Percentiles rank a stretch among this genome's conserved stretches.
phyloP scores from a whole-genome alignment of 2,329 filamentous ascomycete genomes.

The Ascochyta rabiei region DNA sequence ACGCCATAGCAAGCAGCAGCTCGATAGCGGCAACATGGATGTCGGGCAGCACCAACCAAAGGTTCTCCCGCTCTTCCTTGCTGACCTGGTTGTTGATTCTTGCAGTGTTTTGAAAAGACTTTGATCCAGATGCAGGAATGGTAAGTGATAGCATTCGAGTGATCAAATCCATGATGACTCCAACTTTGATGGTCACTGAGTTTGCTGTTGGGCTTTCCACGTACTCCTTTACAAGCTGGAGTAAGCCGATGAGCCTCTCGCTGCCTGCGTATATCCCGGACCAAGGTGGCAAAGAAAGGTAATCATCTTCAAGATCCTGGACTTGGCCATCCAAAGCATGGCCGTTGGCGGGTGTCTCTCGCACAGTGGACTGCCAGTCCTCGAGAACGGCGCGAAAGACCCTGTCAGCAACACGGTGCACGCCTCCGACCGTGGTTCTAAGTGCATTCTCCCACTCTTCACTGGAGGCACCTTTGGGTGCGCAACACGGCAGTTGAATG shows the following conservation, averaged over 20 bases:
- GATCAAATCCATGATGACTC: constrained; percentile 70
- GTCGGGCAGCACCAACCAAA: constrained; percentile 74
- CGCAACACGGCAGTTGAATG: constrained; percentile 77
- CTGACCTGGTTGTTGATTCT: constrained; percentile 74
- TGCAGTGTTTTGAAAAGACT: constrained; percentile 45
- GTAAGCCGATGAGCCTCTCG: constrained; percentile 69
- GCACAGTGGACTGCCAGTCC: constrained; percentile 74
- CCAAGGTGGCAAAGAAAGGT: constrained; percentile 69
- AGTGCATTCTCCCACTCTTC: constrained; percentile 80
- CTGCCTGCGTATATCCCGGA: constrained; percentile 74
- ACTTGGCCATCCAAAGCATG: constrained; percentile 40
- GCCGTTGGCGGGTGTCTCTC: constrained; percentile 38
- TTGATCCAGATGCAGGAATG: constrained; percentile 55
- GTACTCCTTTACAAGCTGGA: constrained; percentile 69
- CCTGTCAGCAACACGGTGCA: constrained; percentile 75
- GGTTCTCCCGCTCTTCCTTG: constrained; percentile 79
- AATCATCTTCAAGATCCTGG: constrained; percentile 50
- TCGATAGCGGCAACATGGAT: constrained; percentile 75
- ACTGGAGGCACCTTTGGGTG: constrained; percentile 75
- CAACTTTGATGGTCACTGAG: constrained; percentile 70
- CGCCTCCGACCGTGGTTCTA: constrained; percentile 64
- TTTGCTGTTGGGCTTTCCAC: constrained; percentile 68
- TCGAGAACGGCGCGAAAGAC: constrained; percentile 81
- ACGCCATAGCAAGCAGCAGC: constrained; percentile 63
- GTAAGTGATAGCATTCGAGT: constrained; percentile 72